Evolutionary conservation across 768 basidiomycete genomes (phyloP).

Genomic region (Termitomyces sp.): DNA sequence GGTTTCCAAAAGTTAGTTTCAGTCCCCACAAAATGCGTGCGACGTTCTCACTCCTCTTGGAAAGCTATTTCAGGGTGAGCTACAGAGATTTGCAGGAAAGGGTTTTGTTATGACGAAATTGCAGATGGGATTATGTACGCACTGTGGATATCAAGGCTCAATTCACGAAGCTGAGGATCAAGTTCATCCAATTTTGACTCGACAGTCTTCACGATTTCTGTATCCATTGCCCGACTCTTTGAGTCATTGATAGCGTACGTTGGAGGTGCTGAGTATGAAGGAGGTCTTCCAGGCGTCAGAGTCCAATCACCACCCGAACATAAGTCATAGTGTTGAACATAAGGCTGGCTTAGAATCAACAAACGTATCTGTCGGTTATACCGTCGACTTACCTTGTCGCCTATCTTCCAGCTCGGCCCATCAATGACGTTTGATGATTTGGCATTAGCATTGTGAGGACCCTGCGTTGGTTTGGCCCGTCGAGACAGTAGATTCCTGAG

Average conservation of each 20-base stretch:
- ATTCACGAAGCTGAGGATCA: constrained; percentile 44
- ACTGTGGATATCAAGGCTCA: constrained; percentile 76
- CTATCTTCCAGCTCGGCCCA: background rate
- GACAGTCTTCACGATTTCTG: constrained; percentile 47
- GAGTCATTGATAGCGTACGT: constrained; percentile 1
- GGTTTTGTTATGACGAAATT: background rate
- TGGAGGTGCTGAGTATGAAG: constrained; percentile 28
- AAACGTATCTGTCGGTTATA: background rate
- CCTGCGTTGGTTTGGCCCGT: background rate
- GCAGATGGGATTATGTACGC: constrained; percentile 13
- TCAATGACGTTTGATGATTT: background rate
- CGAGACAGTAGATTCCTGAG: constrained; percentile 5
- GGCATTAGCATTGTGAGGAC: background rate
- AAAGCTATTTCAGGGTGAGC: constrained; percentile 65
- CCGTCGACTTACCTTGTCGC: constrained; percentile 2
- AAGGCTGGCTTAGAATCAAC: background rate
- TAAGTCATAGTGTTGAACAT: background rate
- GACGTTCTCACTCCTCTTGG: constrained; percentile 42
- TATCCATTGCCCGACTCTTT: constrained; percentile 12
- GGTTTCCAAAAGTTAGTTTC: constrained; percentile 1
- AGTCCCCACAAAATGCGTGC: constrained; percentile 15
- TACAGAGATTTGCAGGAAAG: constrained; percentile 19
- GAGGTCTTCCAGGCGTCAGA: constrained; percentile 27
- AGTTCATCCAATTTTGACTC: constrained; percentile 48
- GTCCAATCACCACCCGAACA: constrained; percentile 21